These are phyloP conservation scores for Saccharomycopsis fodiens DNA, from an alignment of 805 yeast genomes.

Conservation along the genomic window DNA sequence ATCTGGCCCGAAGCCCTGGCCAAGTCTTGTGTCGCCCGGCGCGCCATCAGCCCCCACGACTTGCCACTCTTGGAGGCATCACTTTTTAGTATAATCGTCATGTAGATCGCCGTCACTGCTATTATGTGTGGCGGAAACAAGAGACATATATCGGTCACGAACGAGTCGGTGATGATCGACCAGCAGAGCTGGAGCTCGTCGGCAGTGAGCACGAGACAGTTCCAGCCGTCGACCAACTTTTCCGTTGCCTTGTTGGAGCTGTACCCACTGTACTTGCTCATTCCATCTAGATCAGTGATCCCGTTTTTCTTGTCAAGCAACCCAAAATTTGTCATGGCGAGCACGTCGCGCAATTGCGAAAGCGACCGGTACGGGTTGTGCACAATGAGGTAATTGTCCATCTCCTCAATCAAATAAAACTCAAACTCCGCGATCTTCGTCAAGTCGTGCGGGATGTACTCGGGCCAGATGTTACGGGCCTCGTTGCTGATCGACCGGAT, in stretches of 20 bases:
- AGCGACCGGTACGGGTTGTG: conserved; percentile 71
- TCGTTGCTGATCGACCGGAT: conserved; percentile 76
- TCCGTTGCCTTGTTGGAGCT: conserved; percentile 23
- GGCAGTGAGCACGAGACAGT: conserved; percentile 32
- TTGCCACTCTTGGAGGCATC: background rate
- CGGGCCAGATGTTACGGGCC: conserved; percentile 91
- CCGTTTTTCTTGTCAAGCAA: conserved; percentile 3
- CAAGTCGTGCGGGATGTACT: conserved; percentile 83
- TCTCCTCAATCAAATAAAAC: conserved; percentile 84
- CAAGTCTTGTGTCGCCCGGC: background rate
- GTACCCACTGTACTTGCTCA: conserved; percentile 14
- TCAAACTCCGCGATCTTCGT: conserved; percentile 93
- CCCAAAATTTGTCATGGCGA: conserved; percentile 26
- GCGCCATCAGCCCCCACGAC: background rate
- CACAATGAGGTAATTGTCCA: conserved; percentile 61
- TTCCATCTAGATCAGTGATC: background rate
- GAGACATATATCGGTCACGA: conserved; percentile 78
- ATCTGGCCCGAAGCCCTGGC: background rate
- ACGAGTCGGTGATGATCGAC: conserved; percentile 86
- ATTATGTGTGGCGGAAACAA: conserved; percentile 85
- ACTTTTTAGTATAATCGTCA: conserved; percentile 54
- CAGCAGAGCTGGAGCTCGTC: conserved; percentile 81
- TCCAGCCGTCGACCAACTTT: conserved; percentile 20
- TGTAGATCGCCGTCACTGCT: conserved; percentile 74
- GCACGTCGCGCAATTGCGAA: conserved; percentile 39